A percentile compares a stretch with the other conserved stretches of the same genome.
These are phyloP conservation scores for Corynespora cassiicola DNA, from an alignment of 2,329 filamentous ascomycete species.

Conservation along the genomic window DNA sequence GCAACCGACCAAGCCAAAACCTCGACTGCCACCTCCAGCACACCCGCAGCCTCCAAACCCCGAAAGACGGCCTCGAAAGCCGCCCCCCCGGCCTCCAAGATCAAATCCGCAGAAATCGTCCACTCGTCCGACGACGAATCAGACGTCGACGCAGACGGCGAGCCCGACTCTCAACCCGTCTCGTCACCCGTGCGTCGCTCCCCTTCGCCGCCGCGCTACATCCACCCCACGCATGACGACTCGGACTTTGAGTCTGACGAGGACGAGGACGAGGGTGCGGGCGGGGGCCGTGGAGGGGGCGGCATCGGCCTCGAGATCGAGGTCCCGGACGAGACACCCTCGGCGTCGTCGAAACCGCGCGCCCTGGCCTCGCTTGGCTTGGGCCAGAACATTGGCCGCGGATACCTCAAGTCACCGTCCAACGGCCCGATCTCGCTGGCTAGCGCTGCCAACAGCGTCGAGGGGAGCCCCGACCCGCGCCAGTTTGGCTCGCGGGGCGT, in stretches of 20 bases:
- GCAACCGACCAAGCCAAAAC: slow-evolving; percentile 30
- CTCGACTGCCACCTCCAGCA: not conserved
- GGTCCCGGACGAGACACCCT: slow-evolving; percentile 32
- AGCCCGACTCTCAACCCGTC: slow-evolving; percentile 11
- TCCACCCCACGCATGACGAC: slow-evolving; percentile 11
- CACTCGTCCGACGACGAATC: slow-evolving; percentile 39
- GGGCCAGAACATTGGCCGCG: slow-evolving; percentile 30
- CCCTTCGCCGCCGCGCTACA: slow-evolving; percentile 17
- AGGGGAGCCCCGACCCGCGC: slow-evolving; percentile 33
- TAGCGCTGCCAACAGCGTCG: slow-evolving; percentile 48
- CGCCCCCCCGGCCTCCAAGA: slow-evolving; percentile 30
- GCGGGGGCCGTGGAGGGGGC: slow-evolving; percentile 14
- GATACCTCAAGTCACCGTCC: slow-evolving; percentile 31
- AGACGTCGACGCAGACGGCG: slow-evolving; percentile 23
- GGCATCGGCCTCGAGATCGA: slow-evolving; percentile 36
- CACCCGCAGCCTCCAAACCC: slow-evolving; percentile 7
- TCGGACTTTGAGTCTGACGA: slow-evolving; percentile 29
- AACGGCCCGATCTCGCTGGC: slow-evolving; percentile 52
- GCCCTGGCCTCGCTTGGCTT: slow-evolving; percentile 34
- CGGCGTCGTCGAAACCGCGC: slow-evolving; percentile 20
- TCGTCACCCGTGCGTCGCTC: slow-evolving; percentile 17
- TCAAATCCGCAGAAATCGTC: slow-evolving; percentile 40
- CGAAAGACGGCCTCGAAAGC: slow-evolving; percentile 24
- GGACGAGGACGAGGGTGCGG: slow-evolving; percentile 24
- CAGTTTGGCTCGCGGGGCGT: slow-evolving; percentile 19